Evolutionary conservation across 129 eudicot genomes (phyloP), one percentile per base, ranked within the genome.

Genomic region (Centella asiatica): DNA sequence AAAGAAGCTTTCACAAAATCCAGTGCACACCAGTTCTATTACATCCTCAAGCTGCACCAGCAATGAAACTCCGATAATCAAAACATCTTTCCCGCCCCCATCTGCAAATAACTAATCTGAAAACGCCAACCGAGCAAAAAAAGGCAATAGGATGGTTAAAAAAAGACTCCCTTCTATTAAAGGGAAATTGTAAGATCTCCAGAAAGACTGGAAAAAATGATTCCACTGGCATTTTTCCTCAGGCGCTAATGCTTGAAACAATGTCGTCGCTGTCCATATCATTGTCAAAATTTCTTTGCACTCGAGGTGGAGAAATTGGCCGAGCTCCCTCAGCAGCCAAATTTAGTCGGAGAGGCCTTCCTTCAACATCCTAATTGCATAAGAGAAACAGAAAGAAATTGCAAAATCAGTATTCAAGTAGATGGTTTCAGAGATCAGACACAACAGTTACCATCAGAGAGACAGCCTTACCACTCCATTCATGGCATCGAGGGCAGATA

Each of bases 271-370:
- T 1, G 31, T 7, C 17, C 6, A 5, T 32, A 46, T 44, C 17
- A 40, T 42, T 40, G 46, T 77, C 76, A 12, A 72, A 72, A 60
- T 45, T 69, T 42, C 68, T 73, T 50, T 51, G 72, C 8, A 47
- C 56, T 61, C 44, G 64, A 17, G 75, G 47, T 29, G 78, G 66
- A 33, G 68, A 65, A 51, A 79, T 32, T 4, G 44, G 50, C 1
- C 71, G 62, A 26, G 78, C 74, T 73, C 68, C 75, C 45, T 78
- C 80, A 57, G 66, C 83, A 11, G 95, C 93, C 72, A 86, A 37
- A 25, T 86, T 78, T 69, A 90, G 56, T 69, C 89, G 77, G 62
- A 90, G 58, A 36, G 89, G 85, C 49, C 97, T 77, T 3, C 97
- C 97, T 69, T 89, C 92, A 49, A 85, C 63, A 60, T 80, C 95